Evolutionary conservation across 768 basidiomycete species (phyloP).

Genomic region (Heimioporus sp.): DNA sequence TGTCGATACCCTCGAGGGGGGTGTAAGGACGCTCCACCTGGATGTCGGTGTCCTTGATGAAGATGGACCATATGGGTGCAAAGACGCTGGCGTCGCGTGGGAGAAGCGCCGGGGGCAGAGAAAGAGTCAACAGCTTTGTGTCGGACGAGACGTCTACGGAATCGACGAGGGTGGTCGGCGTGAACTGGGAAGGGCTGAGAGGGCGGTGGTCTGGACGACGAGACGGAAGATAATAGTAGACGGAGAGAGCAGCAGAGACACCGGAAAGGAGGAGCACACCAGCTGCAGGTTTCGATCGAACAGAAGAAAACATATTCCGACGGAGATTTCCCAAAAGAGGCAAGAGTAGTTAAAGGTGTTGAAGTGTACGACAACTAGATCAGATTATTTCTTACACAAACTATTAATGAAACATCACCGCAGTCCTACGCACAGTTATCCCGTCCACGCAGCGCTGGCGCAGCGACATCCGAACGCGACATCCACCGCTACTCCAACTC

Average conservation of each 20-base stretch:
- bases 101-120: conserved; percentile 46
- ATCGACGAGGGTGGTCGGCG: conserved; percentile 55
- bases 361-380: neutral
- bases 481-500: conserved; percentile 19
- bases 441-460: conserved; percentile 31
- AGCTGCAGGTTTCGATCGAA: conserved; percentile 6
- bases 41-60: conserved; percentile 83
- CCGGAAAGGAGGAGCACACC: conserved; percentile 32
- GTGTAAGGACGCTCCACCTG: conserved; percentile 88
- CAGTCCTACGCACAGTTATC: conserved; percentile 22
- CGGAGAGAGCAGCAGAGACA: conserved; percentile 39
- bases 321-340: conserved; percentile 16
- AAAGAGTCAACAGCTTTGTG: conserved; percentile 64
- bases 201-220: conserved; percentile 44
- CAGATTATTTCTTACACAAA: neutral
- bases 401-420: conserved; percentile 27
- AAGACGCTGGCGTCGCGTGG: conserved; percentile 19
- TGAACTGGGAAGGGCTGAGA: conserved; percentile 51
- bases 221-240: conserved; percentile 34
- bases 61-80: conserved; percentile 70
- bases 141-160: conserved; percentile 52
- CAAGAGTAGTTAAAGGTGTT: conserved; percentile 9
- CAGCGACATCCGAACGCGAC: conserved; percentile 13
- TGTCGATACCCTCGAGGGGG: conserved; percentile 69
- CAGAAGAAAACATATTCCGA: conserved; percentile 13